Base-by-base conservation (phyloP, 805 yeast genomes). In the Yarrowia yakushimensis region DNA sequence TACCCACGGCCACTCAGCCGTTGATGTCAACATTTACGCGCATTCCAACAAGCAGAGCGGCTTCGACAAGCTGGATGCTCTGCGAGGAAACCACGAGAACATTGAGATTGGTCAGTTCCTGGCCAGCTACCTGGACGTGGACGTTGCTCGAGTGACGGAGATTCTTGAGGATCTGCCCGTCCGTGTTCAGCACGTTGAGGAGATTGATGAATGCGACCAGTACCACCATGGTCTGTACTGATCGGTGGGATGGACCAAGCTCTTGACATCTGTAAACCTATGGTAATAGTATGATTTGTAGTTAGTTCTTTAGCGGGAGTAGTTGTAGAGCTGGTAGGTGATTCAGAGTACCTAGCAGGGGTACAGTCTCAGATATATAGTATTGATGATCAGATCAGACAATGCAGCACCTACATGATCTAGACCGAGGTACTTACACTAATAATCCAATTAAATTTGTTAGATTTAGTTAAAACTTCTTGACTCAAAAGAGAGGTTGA, bases 1-100 rank as follows among this genome's bases (percentile, higher is more conserved):
- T 10, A 92, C 97, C 0, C 96, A 90, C 70, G 98, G 97, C 30
- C 98, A 92, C 73, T 86, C 96, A 20, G 97, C 97, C 0, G 97
- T 92, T 15, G 98, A 92, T 74, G 97, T 92, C 36, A 92, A 93
- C 70, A 88, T 93, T 54, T 92, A 92, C 72, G 97, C 87, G 0
- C 81, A 86, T 71, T 81, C 91, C 31, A 46, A 65, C 15, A 41
- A 57, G 36, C 78, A 54, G 68, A 74, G 8, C 78, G 84, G 30
- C 31, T 57, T 13, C 18, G 45, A 31, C 46, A 66, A 11, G 63
- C 54, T 68, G 25, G 60, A 76, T 63, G 77, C 82, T 11, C 77
- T 91, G 62, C 81, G 80, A 30, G 97, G 97, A 7, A 88, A 86
- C 73, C 89, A 83, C 70, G 97, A 92, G 75, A 92, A 93, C 74